Evolutionary conservation across 768 basidiomycete species (phyloP).

Genomic region (Calocera viscosa): DNA sequence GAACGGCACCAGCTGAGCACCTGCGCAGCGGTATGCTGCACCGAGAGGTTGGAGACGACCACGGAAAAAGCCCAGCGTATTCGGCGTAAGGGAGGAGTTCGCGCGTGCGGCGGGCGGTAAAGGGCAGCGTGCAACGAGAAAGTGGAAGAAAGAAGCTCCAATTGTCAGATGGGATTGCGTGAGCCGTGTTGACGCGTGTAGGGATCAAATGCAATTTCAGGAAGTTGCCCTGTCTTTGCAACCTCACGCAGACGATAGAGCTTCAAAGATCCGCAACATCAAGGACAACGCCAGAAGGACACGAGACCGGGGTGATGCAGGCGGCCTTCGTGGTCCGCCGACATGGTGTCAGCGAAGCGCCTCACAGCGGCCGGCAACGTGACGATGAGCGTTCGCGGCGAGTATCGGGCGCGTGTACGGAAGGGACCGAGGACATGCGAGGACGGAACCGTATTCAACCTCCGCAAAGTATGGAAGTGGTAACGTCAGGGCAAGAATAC

Average conservation of each 20-base stretch:
- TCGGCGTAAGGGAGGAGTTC: not conserved
- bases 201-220: not conserved
- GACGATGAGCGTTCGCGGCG: not conserved
- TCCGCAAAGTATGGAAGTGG: not conserved
- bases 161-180: slow-evolving; percentile 4
- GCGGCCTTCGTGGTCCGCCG: not conserved
- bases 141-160: not conserved
- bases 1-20: not conserved
- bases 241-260: slow-evolving; percentile 1
- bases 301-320: not conserved
- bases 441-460: slow-evolving; percentile 9
- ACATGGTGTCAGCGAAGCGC: not conserved
- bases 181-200: not conserved
- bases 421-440: slow-evolving; percentile 7
- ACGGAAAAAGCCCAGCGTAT: not conserved
- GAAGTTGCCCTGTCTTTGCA: not conserved
- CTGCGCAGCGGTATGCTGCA: not conserved
- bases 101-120: not conserved
- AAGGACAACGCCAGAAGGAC: not conserved
- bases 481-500: not conserved
- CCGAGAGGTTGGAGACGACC: not conserved
- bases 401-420: not conserved
- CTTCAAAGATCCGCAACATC: not conserved
- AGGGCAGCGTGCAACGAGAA: not conserved
- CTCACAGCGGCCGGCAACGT: slow-evolving; percentile 1